Base-by-base conservation (phyloP, 805 yeast genomes). In the Wickerhamomyces bisporus region DNA sequence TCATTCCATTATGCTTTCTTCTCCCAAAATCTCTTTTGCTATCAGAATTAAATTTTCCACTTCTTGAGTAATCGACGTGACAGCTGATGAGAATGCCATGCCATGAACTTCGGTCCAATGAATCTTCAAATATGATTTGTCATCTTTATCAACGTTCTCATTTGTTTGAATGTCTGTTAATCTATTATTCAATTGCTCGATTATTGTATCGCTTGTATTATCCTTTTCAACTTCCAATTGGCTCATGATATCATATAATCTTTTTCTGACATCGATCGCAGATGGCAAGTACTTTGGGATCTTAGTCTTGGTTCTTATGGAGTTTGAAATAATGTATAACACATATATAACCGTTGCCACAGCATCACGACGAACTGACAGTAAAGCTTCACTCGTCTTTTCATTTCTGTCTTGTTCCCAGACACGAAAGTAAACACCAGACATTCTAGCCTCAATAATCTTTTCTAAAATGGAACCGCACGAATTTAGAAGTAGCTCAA, bases 81-180 rank as follows among this genome's bases (percentile, higher is more conserved):
- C 68, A 1, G 76, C 69, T 35, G 68, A 62, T 1, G 75, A 63
- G 48, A 70, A 70, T 1, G 75, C 75, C 57, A 70, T 61, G 10
- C 71, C 72, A 44, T 72, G 76, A 21, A 72, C 64, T 32, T 65
- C 67, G 9, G 64, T 62, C 77, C 76, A 71, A 42, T 69, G 64
- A 11, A 57, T 40, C 45, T 57, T 58, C 42, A 55, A 55, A 21
- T 44, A 43, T 6, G 36, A 30, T 16, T 38, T 36, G 16, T 41
- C 48, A 18, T 43, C 45, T 3, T 25, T 20, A n/a, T 26, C 39
- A 3, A 32, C 33, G 3, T 26, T 28, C 2, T 37, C 38, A 10
- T 32, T 20, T 2, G 33, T 28, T 15, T 24, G 34, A 23, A 50
- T 36, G 8, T 33, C 32, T 9, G 35, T 36, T 11, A 49, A 38